Evolutionary conservation across 495 filamentous ascomycete genomes (phyloP).

Genomic region (Hyaloscypha finlandica): DNA sequence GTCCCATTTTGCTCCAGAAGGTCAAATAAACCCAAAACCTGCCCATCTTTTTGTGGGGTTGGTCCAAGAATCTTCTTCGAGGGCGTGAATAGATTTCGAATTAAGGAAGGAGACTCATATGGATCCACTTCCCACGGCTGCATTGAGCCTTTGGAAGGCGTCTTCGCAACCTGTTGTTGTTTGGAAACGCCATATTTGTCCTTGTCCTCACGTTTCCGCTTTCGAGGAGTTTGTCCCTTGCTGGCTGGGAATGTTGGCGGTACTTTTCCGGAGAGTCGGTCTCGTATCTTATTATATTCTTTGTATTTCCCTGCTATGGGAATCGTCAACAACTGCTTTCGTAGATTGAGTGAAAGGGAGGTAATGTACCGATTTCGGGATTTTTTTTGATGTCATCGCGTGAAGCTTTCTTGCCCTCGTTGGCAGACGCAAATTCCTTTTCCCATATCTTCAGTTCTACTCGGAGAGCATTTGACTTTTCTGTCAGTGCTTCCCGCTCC

Average conservation of each 20-base stretch:
- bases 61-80: slow-evolving; percentile 64
- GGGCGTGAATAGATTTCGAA: slow-evolving; percentile 63
- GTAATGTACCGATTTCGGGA: slow-evolving; percentile 69
- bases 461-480: slow-evolving; percentile 54
- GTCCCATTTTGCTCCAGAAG: slow-evolving; percentile 61
- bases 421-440: slow-evolving; percentile 64
- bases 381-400: slow-evolving; percentile 87
- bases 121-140: slow-evolving; percentile 44
- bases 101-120: slow-evolving; percentile 59
- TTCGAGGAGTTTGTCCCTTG: slow-evolving; percentile 31
- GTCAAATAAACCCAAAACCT: slow-evolving; percentile 89
- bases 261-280: slow-evolving; percentile 54
- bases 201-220: slow-evolving; percentile 46
- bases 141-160: slow-evolving; percentile 42
- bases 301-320: slow-evolving; percentile 82
- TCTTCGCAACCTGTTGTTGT: slow-evolving; percentile 23
- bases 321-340: not conserved
- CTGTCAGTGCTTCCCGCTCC: slow-evolving; percentile 41
- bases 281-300: slow-evolving; percentile 75
- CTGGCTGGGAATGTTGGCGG: slow-evolving; percentile 36
- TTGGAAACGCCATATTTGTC: slow-evolving; percentile 15
- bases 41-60: slow-evolving; percentile 89
- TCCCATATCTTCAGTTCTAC: slow-evolving; percentile 88
- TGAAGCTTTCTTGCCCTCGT: slow-evolving; percentile 75
- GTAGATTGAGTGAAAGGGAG: not conserved